A percentile compares a stretch with the other conserved stretches of the same genome.
Evolutionary conservation across 2,329 filamentous ascomycete species (phyloP).

Genomic region (Rutstroemia sp.): DNA sequence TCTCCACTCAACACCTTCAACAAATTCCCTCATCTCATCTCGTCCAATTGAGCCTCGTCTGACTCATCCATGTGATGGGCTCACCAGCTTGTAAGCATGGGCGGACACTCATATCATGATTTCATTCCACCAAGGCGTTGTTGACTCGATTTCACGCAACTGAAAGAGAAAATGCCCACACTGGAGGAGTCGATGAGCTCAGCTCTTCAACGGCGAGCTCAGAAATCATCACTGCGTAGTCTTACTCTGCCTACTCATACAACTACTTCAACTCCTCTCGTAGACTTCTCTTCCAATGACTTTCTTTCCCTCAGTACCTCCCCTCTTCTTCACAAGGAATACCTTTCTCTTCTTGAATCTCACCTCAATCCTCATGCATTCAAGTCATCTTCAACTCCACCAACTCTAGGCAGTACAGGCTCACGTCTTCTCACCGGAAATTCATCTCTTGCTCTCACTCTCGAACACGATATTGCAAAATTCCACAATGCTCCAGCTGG

Average conservation of each 20-base stretch:
- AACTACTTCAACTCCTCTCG: conserved; percentile 17
- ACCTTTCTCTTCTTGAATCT: conserved; percentile 13
- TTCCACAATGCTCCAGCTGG: conserved; percentile 53
- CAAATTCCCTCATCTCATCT: too few species aligned
- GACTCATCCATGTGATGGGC: background rate
- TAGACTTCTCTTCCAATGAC: conserved; percentile 34
- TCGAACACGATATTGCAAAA: conserved; percentile 48
- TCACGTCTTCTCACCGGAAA: conserved; percentile 61
- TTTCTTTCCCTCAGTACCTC: conserved; percentile 24
- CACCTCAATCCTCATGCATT: background rate
- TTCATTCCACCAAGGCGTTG: background rate
- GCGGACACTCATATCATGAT: background rate
- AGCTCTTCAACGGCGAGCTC: conserved; percentile 3
- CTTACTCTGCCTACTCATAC: conserved; percentile 4
- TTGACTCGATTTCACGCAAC: background rate
- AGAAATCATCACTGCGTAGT: conserved; percentile 4
- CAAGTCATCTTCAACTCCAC: background rate
- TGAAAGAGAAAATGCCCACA: background rate
- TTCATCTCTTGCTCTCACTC: conserved; percentile 48
- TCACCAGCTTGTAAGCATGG: background rate
- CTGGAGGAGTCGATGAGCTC: conserved; percentile 1
- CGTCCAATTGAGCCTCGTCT: background rate
- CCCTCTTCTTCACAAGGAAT: conserved; percentile 11
- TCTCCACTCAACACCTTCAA: background rate
- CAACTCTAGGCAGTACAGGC: conserved; percentile 35